Conservation (phyloP, 805 yeast species). For the Candida michaelii region DNA sequence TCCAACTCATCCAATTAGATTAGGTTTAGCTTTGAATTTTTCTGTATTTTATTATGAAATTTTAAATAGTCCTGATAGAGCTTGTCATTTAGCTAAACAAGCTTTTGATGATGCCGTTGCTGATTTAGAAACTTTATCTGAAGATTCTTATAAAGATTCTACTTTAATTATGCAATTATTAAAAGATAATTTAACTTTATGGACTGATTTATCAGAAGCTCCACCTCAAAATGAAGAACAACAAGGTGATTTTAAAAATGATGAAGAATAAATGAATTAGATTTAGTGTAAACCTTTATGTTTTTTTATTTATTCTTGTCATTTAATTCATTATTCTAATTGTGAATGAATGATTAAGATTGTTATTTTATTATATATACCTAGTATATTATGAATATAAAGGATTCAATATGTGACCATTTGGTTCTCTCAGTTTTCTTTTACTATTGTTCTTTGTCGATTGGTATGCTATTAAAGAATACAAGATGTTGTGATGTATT, state of each 20-base stretch:
- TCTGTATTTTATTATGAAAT: conserved; percentile 98
- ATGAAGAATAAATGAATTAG: conserved; percentile 15
- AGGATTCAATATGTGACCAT: conserved; percentile 1
- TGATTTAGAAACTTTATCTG: conserved; percentile 94
- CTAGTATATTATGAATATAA: conserved; percentile 7
- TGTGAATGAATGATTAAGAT: conserved; percentile 13
- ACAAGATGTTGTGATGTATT: too few species aligned
- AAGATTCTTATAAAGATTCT: conserved; percentile 97
- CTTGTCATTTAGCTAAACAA: conserved; percentile 98
- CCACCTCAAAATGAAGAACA: conserved; percentile 42
- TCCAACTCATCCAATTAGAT: conserved; percentile 98
- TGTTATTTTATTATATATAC: conserved; percentile 11
- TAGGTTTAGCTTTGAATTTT: conserved; percentile 96
- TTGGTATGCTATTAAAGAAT: too few species aligned
- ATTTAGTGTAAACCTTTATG: conserved; percentile 4
- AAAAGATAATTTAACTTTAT: conserved; percentile 96
- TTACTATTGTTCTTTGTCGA: too few species aligned
- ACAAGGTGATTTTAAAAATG: conserved; percentile 18
- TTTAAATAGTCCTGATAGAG: conserved; percentile 96
- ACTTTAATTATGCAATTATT: conserved; percentile 98
- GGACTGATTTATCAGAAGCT: conserved; percentile 95
- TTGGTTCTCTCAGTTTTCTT: too few species aligned
- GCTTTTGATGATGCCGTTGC: conserved; percentile 99
- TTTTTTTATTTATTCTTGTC: conserved; percentile 5
- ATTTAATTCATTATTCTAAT: neutral